Percentiles rank a stretch among this genome's conserved stretches.
These are phyloP conservation scores for Pleurotus tuoliensis DNA, from an alignment of 768 basidiomycete species.

Conservation along the genomic window DNA sequence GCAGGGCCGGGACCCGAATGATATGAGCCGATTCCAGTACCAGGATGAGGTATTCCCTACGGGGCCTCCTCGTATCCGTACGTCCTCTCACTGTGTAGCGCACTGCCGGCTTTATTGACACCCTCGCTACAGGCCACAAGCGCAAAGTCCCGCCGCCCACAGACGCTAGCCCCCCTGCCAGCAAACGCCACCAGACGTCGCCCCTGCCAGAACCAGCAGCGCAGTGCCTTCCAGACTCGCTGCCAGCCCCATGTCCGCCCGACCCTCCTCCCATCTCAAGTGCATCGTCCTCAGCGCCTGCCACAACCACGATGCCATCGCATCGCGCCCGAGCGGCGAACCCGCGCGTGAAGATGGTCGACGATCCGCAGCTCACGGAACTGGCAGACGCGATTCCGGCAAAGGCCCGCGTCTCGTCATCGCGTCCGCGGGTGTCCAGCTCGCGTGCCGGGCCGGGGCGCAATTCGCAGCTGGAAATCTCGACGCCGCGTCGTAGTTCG, in stretches of 20 bases:
- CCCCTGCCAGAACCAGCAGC: no score
- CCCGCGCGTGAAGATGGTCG: slow-evolving; percentile 50
- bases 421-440: slow-evolving; percentile 8
- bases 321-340: slow-evolving; percentile 50
- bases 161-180: background rate
- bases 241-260: no score
- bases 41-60: slow-evolving; percentile 52
- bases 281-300: no score
- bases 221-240: no score
- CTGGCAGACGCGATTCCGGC: slow-evolving; percentile 40
- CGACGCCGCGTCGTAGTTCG: slow-evolving; percentile 44
- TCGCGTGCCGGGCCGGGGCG: slow-evolving; percentile 48
- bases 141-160: background rate
- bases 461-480: slow-evolving; percentile 34
- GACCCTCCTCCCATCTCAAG: no score
- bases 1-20: slow-evolving; percentile 44
- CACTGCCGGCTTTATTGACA: no score
- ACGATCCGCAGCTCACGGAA: slow-evolving; percentile 30
- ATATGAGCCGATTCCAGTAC: slow-evolving; percentile 44
- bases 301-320: slow-evolving; percentile 19
- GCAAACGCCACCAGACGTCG: background rate
- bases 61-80: slow-evolving; percentile 55
- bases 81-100: no score
- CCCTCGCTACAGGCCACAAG: background rate
- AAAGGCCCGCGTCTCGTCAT: slow-evolving; percentile 36